These are phyloP conservation scores for Vigna mungo DNA, from an alignment of 306 rosid genomes.

Conservation along the genomic window DNA sequence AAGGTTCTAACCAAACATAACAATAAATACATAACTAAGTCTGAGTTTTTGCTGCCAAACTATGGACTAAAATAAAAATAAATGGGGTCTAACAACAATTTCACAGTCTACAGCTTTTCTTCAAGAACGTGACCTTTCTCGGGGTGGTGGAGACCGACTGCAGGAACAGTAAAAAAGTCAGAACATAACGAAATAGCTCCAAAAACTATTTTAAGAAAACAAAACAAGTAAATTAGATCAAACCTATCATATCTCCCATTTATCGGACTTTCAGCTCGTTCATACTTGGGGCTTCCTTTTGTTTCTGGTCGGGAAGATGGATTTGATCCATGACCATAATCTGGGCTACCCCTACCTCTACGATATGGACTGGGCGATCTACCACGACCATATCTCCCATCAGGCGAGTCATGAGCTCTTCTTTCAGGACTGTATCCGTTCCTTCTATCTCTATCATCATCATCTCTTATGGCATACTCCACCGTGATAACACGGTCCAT, in stretches of 20 bases:
- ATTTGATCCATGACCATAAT: slow-evolving; percentile 76
- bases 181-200: neutral
- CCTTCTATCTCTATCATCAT: slow-evolving; percentile 63
- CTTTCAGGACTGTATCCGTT: slow-evolving; percentile 80
- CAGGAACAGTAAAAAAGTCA: slow-evolving; percentile 40
- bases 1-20: slow-evolving; percentile 41
- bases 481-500: slow-evolving; percentile 85
- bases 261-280: slow-evolving; percentile 65
- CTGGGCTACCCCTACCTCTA: slow-evolving; percentile 84
- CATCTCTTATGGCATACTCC: slow-evolving; percentile 86
- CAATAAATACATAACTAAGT: slow-evolving; percentile 35
- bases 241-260: slow-evolving; percentile 75
- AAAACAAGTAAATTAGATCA: neutral
- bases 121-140: slow-evolving; percentile 62
- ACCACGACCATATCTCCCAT: slow-evolving; percentile 72
- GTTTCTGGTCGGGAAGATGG: slow-evolving; percentile 65
- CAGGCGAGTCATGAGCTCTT: slow-evolving; percentile 78
- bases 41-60: slow-evolving; percentile 41
- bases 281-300: slow-evolving; percentile 75
- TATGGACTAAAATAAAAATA: slow-evolving; percentile 38
- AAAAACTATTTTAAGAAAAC: neutral
- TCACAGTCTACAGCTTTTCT: slow-evolving; percentile 46
- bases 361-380: slow-evolving; percentile 81
- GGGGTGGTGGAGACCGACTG: slow-evolving; percentile 75
- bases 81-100: slow-evolving; percentile 51